phyloP scores from a whole-genome alignment of 2,329 filamentous ascomycete species.

The Exophiala oligosperma region DNA sequence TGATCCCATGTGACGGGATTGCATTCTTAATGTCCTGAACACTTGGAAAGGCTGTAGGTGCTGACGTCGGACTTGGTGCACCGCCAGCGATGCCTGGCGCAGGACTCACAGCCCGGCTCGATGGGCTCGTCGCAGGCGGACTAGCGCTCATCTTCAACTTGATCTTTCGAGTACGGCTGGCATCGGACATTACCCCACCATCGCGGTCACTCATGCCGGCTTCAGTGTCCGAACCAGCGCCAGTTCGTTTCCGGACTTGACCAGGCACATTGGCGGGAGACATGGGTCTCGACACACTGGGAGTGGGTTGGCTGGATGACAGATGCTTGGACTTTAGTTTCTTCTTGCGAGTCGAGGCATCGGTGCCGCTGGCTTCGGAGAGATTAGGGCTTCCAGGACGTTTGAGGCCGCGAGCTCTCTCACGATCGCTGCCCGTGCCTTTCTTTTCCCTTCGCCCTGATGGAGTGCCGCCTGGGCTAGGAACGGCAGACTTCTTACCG shows the following conservation, averaged over 20 bases:
- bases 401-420: constrained; percentile 63
- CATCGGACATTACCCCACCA: constrained; percentile 26
- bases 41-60: constrained; percentile 39
- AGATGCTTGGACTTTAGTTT: constrained; percentile 73
- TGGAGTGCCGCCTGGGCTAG: constrained; percentile 68
- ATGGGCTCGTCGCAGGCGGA: constrained; percentile 32
- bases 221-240: constrained; percentile 27
- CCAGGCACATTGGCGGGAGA: constrained; percentile 23
- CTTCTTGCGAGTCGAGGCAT: constrained; percentile 62
- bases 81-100: constrained; percentile 34
- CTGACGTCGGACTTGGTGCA: background rate
- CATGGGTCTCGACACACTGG: constrained; percentile 31
- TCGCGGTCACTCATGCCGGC: constrained; percentile 19
- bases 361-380: constrained; percentile 89
- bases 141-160: constrained; percentile 29
- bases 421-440: constrained; percentile 40
- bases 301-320: constrained; percentile 52
- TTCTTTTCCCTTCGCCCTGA: constrained; percentile 58
- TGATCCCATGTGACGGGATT: constrained; percentile 47
- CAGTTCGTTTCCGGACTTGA: constrained; percentile 14
- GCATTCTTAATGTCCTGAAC: constrained; percentile 48
- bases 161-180: constrained; percentile 17
- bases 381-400: constrained; percentile 81
- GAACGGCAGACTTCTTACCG: constrained; percentile 53
- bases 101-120: background rate